Evolutionary conservation across 2,329 filamentous ascomycete genomes (phyloP).

Genomic region (Cryphonectria carpinicola): DNA sequence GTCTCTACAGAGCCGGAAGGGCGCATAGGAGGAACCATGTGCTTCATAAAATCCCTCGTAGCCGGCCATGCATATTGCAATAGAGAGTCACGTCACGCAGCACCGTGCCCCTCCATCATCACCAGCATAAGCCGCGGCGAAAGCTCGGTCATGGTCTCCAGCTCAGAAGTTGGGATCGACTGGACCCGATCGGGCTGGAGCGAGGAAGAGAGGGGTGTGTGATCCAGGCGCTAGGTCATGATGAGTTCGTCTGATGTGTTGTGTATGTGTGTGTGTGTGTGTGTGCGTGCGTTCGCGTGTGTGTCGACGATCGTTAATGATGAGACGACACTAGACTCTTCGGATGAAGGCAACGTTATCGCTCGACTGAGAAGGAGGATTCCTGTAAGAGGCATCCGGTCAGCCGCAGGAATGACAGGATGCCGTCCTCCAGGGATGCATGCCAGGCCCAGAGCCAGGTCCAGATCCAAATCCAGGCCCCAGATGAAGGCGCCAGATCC

Average conservation of each 20-base stretch:
- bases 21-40: not conserved
- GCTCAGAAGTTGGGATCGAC: not conserved
- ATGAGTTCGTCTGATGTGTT: slow-evolving; percentile 3
- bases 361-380: not conserved
- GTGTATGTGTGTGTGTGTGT: not conserved
- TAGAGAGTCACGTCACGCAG: not conserved
- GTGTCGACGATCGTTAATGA: not conserved
- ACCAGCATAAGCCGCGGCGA: not conserved
- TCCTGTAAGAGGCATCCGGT: not conserved
- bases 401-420: slow-evolving; percentile 11
- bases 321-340: slow-evolving; percentile 1
- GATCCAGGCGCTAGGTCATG: not conserved
- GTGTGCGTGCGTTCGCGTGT: not conserved
- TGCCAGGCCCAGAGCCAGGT: not conserved
- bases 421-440: not conserved
- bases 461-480: not conserved
- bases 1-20: not conserved
- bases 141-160: not conserved
- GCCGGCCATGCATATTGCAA: not conserved
- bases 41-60: not conserved
- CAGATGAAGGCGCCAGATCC: not conserved
- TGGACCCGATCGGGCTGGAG: not conserved
- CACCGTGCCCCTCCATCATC: not conserved
- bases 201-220: not conserved
- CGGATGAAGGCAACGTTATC: not conserved